Evolutionary conservation across 768 basidiomycete species (phyloP), one percentile per base, ranked within the genome.

Genomic region (Mycena amicta): DNA sequence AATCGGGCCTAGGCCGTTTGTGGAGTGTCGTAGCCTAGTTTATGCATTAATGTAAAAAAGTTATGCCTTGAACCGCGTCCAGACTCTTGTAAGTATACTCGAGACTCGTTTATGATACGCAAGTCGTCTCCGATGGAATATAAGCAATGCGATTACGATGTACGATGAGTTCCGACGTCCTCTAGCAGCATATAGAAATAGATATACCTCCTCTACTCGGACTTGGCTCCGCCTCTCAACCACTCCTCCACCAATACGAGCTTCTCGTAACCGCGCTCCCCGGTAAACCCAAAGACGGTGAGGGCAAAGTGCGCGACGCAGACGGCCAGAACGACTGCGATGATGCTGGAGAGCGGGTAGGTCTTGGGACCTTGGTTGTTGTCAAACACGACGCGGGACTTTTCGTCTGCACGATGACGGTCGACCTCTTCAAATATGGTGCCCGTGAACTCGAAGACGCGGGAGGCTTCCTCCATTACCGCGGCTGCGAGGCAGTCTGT

Each of bases 291-390:
- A 28, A 76, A 71, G 16, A 77, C 67, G 25, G 80, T 79, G 29
- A 84, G 68, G 3, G 77, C 30, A 52, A 83, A 83, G 62, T 83
- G 83, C 4, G 78, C 79, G 18, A 83, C 57, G 50, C 80, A 82
- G 40, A 81, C 78, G 74, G 70, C 53, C 53, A 67, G 33, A 40
- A 65, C 20, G 47, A 67, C 65, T n/a, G 67, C 53, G 29, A 64
- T 53, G 40, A 73, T 53, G 28, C 62, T 64, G 3, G 71, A 56
- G 25, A 74, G 18, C 3, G 69, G 63, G 43, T 61, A 64, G 22
- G 28, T 56, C 49, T 61, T 50, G 27, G 56, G 39, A 29, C 29
- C 61, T 73, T 76, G 69, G 56, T 76, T 75, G 27, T 70, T 67
- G 18, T 78, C 68, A 20, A 74, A 68, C 23, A 70, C 61, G 8